Evolutionary conservation across 2,329 filamentous ascomycete genomes (phyloP).

Genomic region (Polytolypa hystricis): DNA sequence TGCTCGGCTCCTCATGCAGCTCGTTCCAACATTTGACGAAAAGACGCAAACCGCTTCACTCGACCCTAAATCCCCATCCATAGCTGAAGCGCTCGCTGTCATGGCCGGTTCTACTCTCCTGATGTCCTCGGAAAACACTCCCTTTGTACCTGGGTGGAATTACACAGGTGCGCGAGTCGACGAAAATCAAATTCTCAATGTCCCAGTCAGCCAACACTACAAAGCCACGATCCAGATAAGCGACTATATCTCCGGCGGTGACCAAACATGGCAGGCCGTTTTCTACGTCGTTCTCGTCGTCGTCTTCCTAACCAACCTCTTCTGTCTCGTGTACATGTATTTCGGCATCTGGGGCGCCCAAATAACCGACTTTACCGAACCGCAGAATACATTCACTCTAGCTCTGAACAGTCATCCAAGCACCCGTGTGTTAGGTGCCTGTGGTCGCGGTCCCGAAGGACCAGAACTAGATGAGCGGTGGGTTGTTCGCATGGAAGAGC

Average conservation of each 20-base stretch:
- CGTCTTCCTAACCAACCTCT: constrained; percentile 56
- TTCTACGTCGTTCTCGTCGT: constrained; percentile 57
- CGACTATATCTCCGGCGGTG: constrained; percentile 59
- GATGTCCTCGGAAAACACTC: constrained; percentile 46
- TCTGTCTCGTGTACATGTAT: constrained; percentile 54
- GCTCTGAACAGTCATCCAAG: constrained; percentile 55
- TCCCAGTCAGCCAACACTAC: constrained; percentile 39
- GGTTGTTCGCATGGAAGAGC: constrained; percentile 36
- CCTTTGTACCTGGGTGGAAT: constrained; percentile 49
- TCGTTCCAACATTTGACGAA: constrained; percentile 33
- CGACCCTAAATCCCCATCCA: constrained; percentile 47
- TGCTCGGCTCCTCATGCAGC: constrained; percentile 46
- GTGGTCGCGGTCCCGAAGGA: constrained; percentile 45
- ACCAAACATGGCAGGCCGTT: constrained; percentile 47
- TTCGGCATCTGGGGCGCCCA: constrained; percentile 44
- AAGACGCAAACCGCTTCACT: constrained; percentile 27
- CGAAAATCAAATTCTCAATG: constrained; percentile 35
- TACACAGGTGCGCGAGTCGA: constrained; percentile 15
- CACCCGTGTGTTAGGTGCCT: constrained; percentile 42
- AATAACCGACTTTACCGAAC: constrained; percentile 69
- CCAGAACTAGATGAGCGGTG: constrained; percentile 38
- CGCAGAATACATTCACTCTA: constrained; percentile 61
- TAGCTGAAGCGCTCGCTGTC: constrained; percentile 64
- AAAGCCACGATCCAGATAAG: constrained; percentile 52
- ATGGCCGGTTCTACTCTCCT: constrained; percentile 57